A percentile compares a stretch with the other conserved stretches of the same genome.
These are phyloP conservation scores for Trypanosoma boissoni DNA, from an alignment of 208 protist species.

Conservation along the genomic window DNA sequence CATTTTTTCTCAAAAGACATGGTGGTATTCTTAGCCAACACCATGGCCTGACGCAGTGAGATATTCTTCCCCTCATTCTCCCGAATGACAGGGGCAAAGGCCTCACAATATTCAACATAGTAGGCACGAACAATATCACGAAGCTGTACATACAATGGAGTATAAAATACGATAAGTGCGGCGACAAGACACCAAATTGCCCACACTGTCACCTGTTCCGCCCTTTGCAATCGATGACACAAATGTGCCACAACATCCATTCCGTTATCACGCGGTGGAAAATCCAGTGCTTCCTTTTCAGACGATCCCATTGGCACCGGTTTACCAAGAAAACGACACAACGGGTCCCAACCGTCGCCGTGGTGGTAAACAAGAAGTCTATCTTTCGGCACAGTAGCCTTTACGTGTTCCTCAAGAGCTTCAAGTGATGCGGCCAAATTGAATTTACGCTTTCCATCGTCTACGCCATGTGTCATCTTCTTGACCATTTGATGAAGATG, in stretches of 20 bases:
- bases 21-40: conserved; percentile 61
- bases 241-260: conserved; percentile 43
- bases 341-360: conserved; percentile 71
- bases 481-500: conserved; percentile 54
- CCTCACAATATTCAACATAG: conserved; percentile 34
- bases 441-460: conserved; percentile 21
- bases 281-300: conserved; percentile 32
- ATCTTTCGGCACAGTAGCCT: conserved; percentile 63
- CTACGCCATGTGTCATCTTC: conserved; percentile 46
- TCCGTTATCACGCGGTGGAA: conserved; percentile 44
- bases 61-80: conserved; percentile 28
- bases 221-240: conserved; percentile 30
- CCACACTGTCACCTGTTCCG: conserved; percentile 28
- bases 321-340: conserved; percentile 65
- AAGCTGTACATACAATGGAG: conserved; percentile 32
- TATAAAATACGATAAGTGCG: conserved; percentile 37
- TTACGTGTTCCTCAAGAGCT: conserved; percentile 72
- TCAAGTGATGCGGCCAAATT: conserved; percentile 50
- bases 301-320: conserved; percentile 28
- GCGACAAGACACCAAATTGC: conserved; percentile 29
- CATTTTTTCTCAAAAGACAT: conserved; percentile 54
- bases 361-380: conserved; percentile 75
- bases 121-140: conserved; percentile 27
- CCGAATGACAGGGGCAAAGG: conserved; percentile 43
- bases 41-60: conserved; percentile 39